Evolutionary conservation across 2,329 filamentous ascomycete genomes (phyloP).

Genomic region (Cordyceps pruinosa): DNA sequence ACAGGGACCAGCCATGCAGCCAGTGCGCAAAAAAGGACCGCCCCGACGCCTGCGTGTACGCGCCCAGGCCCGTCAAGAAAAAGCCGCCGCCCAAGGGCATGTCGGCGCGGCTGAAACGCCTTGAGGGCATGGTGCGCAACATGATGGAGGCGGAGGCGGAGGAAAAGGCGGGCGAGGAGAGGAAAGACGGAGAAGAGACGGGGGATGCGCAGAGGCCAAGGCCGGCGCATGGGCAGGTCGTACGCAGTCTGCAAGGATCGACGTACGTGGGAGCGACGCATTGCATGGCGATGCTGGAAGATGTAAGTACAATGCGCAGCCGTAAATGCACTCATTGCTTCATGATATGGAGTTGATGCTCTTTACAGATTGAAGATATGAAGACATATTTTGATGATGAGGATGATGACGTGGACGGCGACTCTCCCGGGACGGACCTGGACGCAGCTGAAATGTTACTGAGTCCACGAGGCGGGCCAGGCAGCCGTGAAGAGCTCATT

Average conservation of each 20-base stretch:
- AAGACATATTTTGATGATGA: conserved; percentile 50
- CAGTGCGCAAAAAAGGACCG: conserved; percentile 46
- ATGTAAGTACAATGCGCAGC: conserved; percentile 34
- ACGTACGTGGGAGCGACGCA: conserved; percentile 54
- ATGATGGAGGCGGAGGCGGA: conserved; percentile 41
- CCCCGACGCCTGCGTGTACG: conserved; percentile 41
- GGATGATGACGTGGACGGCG: conserved; percentile 29
- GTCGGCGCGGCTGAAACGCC: conserved; percentile 46
- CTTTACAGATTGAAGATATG: conserved; percentile 48
- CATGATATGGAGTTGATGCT: conserved; percentile 9
- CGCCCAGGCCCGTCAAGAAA: conserved; percentile 36
- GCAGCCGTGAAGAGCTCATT: conserved; percentile 40
- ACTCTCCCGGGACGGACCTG: conserved; percentile 26
- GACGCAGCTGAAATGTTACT: conserved; percentile 38
- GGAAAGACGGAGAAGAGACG: background rate
- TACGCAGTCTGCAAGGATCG: conserved; percentile 35
- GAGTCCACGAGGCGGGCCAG: conserved; percentile 30
- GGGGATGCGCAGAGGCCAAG: conserved; percentile 17
- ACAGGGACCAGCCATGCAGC: conserved; percentile 44
- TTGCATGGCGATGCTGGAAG: conserved; percentile 53
- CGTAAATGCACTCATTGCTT: background rate
- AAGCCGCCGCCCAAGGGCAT: conserved; percentile 40
- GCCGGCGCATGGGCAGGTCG: conserved; percentile 33
- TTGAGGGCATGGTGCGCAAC: conserved; percentile 51
- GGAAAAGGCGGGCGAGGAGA: background rate